These are phyloP conservation scores for Pseudonectria buxi DNA, from an alignment of 2,329 filamentous ascomycete genomes.

Conservation along the genomic window DNA sequence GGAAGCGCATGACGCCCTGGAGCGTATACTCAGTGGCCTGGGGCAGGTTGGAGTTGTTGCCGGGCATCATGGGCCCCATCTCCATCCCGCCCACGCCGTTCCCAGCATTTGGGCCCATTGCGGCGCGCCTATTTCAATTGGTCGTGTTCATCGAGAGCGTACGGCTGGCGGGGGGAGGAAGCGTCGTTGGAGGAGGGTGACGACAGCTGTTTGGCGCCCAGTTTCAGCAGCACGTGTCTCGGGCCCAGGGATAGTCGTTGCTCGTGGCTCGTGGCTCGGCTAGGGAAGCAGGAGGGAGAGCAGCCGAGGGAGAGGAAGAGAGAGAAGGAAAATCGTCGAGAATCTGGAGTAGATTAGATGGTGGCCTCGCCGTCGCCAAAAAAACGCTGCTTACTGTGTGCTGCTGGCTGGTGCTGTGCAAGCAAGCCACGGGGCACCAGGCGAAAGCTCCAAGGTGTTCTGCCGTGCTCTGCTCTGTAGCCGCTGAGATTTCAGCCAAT, in stretches of 20 bases:
- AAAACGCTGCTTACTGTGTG: no score
- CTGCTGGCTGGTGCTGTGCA: neutral
- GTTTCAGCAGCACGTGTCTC: neutral
- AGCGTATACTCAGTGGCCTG: constrained; percentile 57
- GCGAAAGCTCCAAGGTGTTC: constrained; percentile 16
- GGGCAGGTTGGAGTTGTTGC: constrained; percentile 43
- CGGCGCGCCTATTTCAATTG: constrained; percentile 31
- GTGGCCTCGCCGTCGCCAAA: no score
- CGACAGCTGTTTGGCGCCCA: neutral
- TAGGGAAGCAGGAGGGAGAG: no score
- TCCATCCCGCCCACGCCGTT: constrained; percentile 43
- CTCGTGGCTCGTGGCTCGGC: no score
- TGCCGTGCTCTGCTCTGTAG: constrained; percentile 14
- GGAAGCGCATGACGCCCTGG: constrained; percentile 92
- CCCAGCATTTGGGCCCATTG: constrained; percentile 37
- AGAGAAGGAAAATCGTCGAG: no score
- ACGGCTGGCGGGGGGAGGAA: constrained; percentile 14
- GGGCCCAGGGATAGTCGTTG: no score
- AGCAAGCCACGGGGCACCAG: constrained; percentile 1
- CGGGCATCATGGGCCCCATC: constrained; percentile 38
- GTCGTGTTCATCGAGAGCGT: constrained; percentile 32
- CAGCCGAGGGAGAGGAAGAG: no score
- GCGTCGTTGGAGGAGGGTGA: constrained; percentile 15
- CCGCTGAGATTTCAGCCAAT: constrained; percentile 23
- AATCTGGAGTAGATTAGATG: no score